Evolutionary conservation across 805 yeast species (phyloP).

Genomic region (Ogataea salicorniae): DNA sequence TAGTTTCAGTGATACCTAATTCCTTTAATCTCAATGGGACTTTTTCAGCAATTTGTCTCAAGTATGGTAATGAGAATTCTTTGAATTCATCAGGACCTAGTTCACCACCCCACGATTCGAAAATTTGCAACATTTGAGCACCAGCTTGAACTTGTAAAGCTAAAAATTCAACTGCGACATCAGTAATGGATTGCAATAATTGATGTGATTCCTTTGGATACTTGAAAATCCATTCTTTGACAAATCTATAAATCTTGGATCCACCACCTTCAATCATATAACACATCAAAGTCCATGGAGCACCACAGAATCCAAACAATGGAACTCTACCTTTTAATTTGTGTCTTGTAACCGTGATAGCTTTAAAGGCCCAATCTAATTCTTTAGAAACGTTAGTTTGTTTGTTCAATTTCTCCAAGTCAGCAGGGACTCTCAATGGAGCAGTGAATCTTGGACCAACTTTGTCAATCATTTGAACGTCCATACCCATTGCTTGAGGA

Average conservation of each 20-base stretch:
- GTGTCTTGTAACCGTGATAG: slow-evolving; percentile 86
- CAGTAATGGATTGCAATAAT: slow-evolving; percentile 73
- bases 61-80: slow-evolving; percentile 85
- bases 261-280: slow-evolving; percentile 99
- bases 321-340: slow-evolving; percentile 90
- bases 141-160: slow-evolving; percentile 96
- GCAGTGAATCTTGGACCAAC: slow-evolving; percentile 90
- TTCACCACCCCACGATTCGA: slow-evolving; percentile 98
- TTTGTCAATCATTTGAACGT: slow-evolving; percentile 88
- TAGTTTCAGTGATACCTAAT: slow-evolving; percentile 60
- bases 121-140: slow-evolving; percentile 95
- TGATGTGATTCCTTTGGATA: slow-evolving; percentile 67
- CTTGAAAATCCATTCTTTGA: slow-evolving; percentile 86
- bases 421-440: slow-evolving; percentile 74
- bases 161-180: slow-evolving; percentile 85
- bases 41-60: slow-evolving; percentile 65
- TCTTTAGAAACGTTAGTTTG: slow-evolving; percentile 66
- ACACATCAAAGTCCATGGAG: slow-evolving; percentile 95
- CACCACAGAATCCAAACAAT: slow-evolving; percentile 91
- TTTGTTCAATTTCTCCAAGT: slow-evolving; percentile 51
- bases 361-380: slow-evolving; percentile 90
- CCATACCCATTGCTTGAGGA: slow-evolving; percentile 98
- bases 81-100: slow-evolving; percentile 84
- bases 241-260: slow-evolving; percentile 82
- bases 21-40: slow-evolving; percentile 67